These are phyloP conservation scores for Silene latifolia DNA, from an alignment of 148 eudicot genomes.

Conservation along the genomic window DNA sequence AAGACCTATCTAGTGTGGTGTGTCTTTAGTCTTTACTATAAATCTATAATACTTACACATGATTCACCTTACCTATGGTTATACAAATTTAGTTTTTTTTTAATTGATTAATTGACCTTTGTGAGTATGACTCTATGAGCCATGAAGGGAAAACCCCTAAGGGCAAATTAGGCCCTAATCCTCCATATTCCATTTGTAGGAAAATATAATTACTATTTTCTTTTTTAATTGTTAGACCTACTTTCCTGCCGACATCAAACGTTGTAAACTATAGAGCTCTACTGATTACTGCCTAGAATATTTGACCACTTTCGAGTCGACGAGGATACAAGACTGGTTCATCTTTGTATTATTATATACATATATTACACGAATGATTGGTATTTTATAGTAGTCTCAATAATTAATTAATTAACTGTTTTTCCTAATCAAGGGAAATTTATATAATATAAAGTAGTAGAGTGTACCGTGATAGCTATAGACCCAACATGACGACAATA, in stretches of 20 bases:
- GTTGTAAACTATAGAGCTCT: background rate
- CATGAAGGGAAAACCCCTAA: too few species aligned
- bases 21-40: too few species aligned
- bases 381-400: background rate
- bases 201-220: too few species aligned
- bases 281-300: constrained; percentile 5
- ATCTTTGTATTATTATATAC: background rate
- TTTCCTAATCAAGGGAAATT: constrained; percentile 10
- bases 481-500: constrained; percentile 20
- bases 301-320: constrained; percentile 34
- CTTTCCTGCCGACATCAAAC: constrained; percentile 7
- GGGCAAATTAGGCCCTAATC: too few species aligned
- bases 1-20: too few species aligned
- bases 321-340: constrained; percentile 30
- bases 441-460: background rate
- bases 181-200: too few species aligned
- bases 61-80: too few species aligned
- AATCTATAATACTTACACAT: too few species aligned
- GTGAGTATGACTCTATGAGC: too few species aligned
- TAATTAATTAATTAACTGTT: constrained; percentile 16
- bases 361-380: constrained; percentile 23
- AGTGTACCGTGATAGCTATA: constrained; percentile 31
- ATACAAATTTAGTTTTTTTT: too few species aligned
- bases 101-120: too few species aligned
- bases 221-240: background rate